phyloP scores from a whole-genome alignment of 164 flowering plant species.

The Vitis labrusca region DNA sequence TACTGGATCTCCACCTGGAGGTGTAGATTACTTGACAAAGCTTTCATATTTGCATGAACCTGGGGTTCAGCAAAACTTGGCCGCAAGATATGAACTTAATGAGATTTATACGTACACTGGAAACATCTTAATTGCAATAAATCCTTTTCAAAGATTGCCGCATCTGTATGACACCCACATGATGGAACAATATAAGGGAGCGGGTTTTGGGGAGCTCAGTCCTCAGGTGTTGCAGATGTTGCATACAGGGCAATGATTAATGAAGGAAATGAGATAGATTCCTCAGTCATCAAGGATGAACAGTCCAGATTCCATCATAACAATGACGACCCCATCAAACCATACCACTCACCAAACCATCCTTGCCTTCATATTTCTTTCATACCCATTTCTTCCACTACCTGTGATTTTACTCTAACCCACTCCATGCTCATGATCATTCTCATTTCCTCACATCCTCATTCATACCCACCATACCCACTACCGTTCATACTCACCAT shows the following conservation, averaged over 20 bases:
- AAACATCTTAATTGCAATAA: constrained; percentile 16
- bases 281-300: constrained; percentile 26
- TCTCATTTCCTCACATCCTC: too few relatives aligned
- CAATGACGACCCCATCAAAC: constrained; percentile 1
- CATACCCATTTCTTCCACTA: too few relatives aligned
- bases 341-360: too few relatives aligned
- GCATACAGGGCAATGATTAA: constrained; percentile 24
- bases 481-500: too few relatives aligned
- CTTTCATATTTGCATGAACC: constrained; percentile 38
- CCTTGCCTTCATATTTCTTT: too few relatives aligned
- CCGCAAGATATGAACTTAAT: constrained; percentile 32
- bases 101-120: constrained; percentile 24
- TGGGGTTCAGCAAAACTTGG: constrained; percentile 30
- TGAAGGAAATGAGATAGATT: constrained; percentile 24
- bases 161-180: constrained; percentile 31
- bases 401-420: too few relatives aligned
- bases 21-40: constrained; percentile 42
- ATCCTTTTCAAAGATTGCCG: constrained; percentile 34
- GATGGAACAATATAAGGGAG: constrained; percentile 42
- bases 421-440: too few relatives aligned
- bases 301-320: constrained; percentile 24
- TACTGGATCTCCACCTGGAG: constrained; percentile 31
- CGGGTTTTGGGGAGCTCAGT: constrained; percentile 28
- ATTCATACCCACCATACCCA: too few relatives aligned
- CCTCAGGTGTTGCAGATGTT: constrained; percentile 37